Percentiles rank a stretch among this genome's conserved stretches.
Evolutionary conservation across 805 yeast species (phyloP).

Genomic region (Wickerhamiella slavikovae): DNA sequence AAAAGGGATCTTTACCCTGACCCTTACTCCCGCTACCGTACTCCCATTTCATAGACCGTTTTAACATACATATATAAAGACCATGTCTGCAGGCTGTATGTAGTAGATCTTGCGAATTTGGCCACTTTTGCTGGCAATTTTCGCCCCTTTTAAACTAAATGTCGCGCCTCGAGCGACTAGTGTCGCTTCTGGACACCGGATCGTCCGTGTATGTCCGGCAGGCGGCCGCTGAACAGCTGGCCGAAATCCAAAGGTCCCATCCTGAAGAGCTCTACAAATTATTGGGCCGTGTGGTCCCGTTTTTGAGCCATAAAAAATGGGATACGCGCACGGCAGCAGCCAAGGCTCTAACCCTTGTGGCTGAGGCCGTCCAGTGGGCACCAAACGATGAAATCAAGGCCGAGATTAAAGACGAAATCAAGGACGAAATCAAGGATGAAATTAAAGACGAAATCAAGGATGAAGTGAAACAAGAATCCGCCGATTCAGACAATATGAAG

Average conservation of each 20-base stretch:
- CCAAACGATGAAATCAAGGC: constrained; percentile 22
- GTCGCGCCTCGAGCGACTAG: constrained; percentile 17
- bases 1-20: too few relatives aligned
- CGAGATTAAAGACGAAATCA: constrained; percentile 1
- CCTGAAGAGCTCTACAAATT: constrained; percentile 79
- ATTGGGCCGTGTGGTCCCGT: constrained; percentile 80
- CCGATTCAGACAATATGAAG: constrained; percentile 10
- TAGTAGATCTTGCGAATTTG: too few relatives aligned
- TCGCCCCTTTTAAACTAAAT: constrained; percentile 3
- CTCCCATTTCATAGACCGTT: too few relatives aligned
- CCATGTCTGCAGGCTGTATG: too few relatives aligned
- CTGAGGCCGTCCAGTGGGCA: constrained; percentile 67
- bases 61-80: too few relatives aligned
- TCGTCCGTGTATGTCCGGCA: constrained; percentile 83
- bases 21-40: too few relatives aligned
- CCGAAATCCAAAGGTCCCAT: constrained; percentile 82
- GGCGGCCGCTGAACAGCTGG: constrained; percentile 92
- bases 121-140: too few relatives aligned
- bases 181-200: constrained; percentile 59
- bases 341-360: constrained; percentile 83
- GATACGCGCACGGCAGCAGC: constrained; percentile 93
- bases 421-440: constrained; percentile 8
- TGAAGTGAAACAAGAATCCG: constrained; percentile 10
- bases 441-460: constrained; percentile 9
- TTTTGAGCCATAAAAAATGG: constrained; percentile 67